Conservation (phyloP, 2,329 filamentous ascomycete species). For the Aspergillus unguis region DNA sequence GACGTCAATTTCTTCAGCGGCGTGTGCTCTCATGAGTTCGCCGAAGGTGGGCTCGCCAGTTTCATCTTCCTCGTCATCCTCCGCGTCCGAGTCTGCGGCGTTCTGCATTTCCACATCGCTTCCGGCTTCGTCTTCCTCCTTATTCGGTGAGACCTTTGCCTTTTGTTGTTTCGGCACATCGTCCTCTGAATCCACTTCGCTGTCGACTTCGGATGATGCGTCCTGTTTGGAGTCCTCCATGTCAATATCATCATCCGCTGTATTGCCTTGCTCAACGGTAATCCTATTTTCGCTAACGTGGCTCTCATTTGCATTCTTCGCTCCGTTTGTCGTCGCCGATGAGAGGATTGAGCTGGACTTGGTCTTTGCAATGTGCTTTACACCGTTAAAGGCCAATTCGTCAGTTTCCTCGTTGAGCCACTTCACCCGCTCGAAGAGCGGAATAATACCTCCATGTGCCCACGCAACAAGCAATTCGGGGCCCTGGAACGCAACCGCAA, state of each 20-base stretch:
- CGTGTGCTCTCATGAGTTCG: conserved; percentile 70
- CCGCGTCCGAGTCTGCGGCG: conserved; percentile 31
- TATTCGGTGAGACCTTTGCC: conserved; percentile 18
- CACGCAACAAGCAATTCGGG: conserved; percentile 48
- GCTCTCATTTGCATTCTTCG: conserved; percentile 49
- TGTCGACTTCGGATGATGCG: conserved; percentile 29
- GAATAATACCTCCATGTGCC: conserved; percentile 49
- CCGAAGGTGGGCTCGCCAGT: conserved; percentile 70
- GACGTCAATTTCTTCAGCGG: conserved; percentile 73
- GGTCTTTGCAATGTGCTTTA: conserved; percentile 43
- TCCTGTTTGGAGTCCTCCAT: conserved; percentile 40
- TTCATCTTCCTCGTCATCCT: conserved; percentile 45
- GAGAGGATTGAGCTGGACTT: conserved; percentile 43
- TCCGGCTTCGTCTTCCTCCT: conserved; percentile 17
- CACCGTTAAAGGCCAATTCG: conserved; percentile 43
- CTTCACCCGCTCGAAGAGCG: conserved; percentile 49
- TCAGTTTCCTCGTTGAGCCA: conserved; percentile 47
- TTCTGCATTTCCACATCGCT: conserved; percentile 34
- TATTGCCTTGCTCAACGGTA: conserved; percentile 50
- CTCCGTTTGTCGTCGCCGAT: conserved; percentile 52
- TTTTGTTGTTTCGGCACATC: conserved; percentile 19
- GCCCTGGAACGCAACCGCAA: conserved; percentile 45
- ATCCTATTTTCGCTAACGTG: conserved; percentile 58
- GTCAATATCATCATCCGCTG: conserved; percentile 45
- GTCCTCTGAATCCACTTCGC: conserved; percentile 21